Evolutionary conservation across 2,329 filamentous ascomycete genomes (phyloP), one percentile per base, ranked within the genome.

Genomic region (Neofusicoccum cordaticola): DNA sequence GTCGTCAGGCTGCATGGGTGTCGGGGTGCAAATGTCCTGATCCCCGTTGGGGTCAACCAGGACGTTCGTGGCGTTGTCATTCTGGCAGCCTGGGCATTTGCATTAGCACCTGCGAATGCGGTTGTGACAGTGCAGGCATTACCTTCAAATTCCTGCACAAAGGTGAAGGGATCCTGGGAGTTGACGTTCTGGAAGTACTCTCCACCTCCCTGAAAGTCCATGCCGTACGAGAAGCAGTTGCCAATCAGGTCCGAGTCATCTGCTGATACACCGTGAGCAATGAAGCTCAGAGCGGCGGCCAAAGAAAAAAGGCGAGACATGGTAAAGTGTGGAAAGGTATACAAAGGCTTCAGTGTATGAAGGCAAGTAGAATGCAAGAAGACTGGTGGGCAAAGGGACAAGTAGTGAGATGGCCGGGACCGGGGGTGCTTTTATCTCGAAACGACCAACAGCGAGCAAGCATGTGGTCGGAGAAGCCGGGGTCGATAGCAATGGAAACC

Each of bases 121-220:
- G 17, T 8, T 8, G 35, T 12, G 15, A 9, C n/a, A 34, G 13
- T 4, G 17, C 13, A 5, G 15, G 27, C 45, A 11, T 50, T 65
- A 69, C 76, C 74, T 22, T 72, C 69, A 62, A 79, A 80, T 51
- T 78, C 69, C n/a, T 74, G 73, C 4, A 78, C 74, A 37, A 77
- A 78, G 2, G 78, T 79, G 67, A 80, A 80, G 9, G 69, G 69
- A 6, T 75, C 75, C n/a, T 67, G 69, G 0, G 77, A 79, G n/a
- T 72, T 66, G 12, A 69, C 70, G 66, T 80, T 79, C 66, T 80
- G 78, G 67, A 79, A 80, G 68, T 79, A 80, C 11, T 66, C 68
- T 8, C 75, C 76, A n/a, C 72, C 72, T 60, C 72, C 68, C 63
- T 77, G 73, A 63, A 79, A 80, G 67, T 80, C 78, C 65, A 74